These are phyloP conservation scores for Mycena maculata DNA, from an alignment of 768 basidiomycete genomes.

Conservation along the genomic window DNA sequence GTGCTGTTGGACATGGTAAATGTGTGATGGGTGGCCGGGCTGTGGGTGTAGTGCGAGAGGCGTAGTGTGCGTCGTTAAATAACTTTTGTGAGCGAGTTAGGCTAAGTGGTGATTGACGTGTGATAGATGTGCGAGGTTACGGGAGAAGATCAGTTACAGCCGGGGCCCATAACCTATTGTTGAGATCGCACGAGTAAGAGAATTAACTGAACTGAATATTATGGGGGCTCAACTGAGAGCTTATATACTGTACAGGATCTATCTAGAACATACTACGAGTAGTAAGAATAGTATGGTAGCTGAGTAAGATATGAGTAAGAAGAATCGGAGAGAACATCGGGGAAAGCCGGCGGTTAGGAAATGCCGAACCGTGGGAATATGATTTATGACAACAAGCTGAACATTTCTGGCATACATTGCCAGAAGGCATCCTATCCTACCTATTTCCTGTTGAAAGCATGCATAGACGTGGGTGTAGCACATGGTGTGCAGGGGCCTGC, in stretches of 20 bases:
- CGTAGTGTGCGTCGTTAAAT: constrained; percentile 1
- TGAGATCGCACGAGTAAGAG: neutral
- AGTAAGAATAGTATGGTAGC: neutral
- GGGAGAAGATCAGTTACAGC: constrained; percentile 11
- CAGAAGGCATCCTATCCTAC: too few species aligned
- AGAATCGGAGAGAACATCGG: too few species aligned
- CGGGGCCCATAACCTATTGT: constrained; percentile 23
- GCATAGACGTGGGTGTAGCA: too few species aligned
- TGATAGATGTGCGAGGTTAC: neutral
- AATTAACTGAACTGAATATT: constrained; percentile 2
- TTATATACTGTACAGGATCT: constrained; percentile 16
- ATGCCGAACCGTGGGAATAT: too few species aligned
- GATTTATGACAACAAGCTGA: constrained; percentile 4
- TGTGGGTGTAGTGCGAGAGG: too few species aligned
- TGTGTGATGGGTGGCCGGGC: too few species aligned
- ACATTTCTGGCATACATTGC: too few species aligned
- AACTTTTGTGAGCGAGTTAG: neutral
- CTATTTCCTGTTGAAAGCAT: too few species aligned
- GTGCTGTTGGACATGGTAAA: too few species aligned
- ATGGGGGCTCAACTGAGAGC: neutral
- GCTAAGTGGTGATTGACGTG: neutral
- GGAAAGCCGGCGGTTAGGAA: too few species aligned
- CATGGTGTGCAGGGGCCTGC: neutral
- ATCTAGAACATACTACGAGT: constrained; percentile 9
- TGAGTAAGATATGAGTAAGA: too few species aligned